A percentile compares a stretch with the other conserved stretches of the same genome.
These are phyloP conservation scores for Auxenochlorella protothecoides DNA, from an alignment of 139 green algal genomes.

Conservation along the genomic window DNA sequence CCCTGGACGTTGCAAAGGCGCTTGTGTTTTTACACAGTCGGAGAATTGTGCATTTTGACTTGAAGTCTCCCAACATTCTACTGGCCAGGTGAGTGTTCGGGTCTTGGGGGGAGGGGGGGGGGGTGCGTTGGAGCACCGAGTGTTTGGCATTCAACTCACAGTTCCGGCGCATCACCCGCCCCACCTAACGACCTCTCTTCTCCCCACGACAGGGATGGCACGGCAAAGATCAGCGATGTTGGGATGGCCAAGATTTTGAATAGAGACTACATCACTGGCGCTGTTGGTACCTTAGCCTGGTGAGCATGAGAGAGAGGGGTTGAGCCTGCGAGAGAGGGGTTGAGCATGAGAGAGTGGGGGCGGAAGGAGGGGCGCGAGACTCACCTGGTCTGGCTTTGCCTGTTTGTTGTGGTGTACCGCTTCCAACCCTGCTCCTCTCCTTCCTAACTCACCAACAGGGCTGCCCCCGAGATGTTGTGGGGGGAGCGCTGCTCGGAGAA, in stretches of 20 bases:
- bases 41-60: conserved; percentile 29
- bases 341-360: too few relatives aligned
- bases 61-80: conserved; percentile 35
- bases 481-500: conserved; percentile 12
- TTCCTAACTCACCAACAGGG: conserved; percentile 6
- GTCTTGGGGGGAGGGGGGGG: too few relatives aligned
- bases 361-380: too few relatives aligned
- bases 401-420: not conserved
- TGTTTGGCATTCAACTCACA: too few relatives aligned
- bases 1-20: conserved; percentile 27
- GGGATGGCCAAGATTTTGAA: conserved; percentile 28
- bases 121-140: too few relatives aligned
- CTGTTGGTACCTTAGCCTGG: conserved; percentile 25
- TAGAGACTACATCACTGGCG: conserved; percentile 16
- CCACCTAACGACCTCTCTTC: too few relatives aligned
- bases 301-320: not conserved
- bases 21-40: conserved; percentile 27
- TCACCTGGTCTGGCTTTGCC: not conserved
- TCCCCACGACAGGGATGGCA: conserved; percentile 10
- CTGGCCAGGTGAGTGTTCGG: conserved; percentile 5
- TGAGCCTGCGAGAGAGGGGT: too few relatives aligned
- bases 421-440: not conserved
- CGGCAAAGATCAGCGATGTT: conserved; percentile 26
- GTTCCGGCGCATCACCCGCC: too few relatives aligned
- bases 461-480: conserved; percentile 26